Conservation (phyloP, 768 basidiomycete species). For the Holtermanniella nyarrowii region DNA sequence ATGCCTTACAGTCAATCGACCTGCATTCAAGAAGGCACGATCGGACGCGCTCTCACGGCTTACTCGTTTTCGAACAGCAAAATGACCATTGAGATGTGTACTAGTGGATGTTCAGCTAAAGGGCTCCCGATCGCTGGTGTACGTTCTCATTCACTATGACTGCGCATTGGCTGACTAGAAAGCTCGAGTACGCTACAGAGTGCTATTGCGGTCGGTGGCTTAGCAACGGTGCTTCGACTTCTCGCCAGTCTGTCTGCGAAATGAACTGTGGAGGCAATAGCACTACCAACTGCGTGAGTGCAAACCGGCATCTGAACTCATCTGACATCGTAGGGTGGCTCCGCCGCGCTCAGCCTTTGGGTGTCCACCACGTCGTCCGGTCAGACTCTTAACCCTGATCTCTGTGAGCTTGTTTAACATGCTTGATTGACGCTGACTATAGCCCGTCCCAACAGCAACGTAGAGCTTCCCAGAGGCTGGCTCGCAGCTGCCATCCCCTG, state of each 20-base stretch:
- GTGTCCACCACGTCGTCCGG: conserved; percentile 6
- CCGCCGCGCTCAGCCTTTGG: conserved; percentile 1
- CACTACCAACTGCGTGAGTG: background rate
- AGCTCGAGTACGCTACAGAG: background rate
- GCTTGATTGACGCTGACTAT: background rate
- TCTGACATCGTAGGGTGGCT: background rate
- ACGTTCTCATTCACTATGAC: background rate
- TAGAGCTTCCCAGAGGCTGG: conserved; percentile 5
- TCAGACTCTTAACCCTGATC: background rate
- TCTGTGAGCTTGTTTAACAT: conserved; percentile 3
- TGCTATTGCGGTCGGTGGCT: background rate
- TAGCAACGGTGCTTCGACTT: background rate
- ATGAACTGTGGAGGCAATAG: background rate
- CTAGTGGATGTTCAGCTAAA: background rate
- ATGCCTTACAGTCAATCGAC: background rate
- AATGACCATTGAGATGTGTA: background rate
- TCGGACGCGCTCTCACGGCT: background rate
- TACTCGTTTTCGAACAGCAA: background rate
- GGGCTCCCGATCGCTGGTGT: background rate
- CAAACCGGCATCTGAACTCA: background rate
- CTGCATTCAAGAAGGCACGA: background rate
- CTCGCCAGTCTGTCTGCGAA: background rate
- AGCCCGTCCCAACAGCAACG: conserved; percentile 8
- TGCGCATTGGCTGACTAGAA: background rate
- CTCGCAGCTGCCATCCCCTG: conserved; percentile 7